Evolutionary conservation across 805 yeast species (phyloP), one percentile per base, ranked within the genome.

Genomic region (Starmerella geochares): DNA sequence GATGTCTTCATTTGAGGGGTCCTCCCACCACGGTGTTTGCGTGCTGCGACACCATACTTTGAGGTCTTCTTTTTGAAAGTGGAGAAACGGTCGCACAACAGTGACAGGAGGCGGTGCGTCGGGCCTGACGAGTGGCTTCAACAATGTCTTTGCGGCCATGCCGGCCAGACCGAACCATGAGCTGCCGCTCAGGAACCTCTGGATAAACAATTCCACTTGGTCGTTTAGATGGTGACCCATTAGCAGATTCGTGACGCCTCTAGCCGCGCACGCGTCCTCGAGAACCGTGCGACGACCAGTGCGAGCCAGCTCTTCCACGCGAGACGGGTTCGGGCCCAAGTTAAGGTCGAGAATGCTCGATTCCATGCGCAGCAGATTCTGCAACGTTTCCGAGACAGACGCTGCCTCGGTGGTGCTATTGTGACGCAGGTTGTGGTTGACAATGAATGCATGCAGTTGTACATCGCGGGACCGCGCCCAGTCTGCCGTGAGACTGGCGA

Each of bases 151-250:
- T 23, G 2, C 75, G 71, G 35, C 25, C 70, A 82, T 79, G 0
- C 86, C 83, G 1, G 71, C 68, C 8, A 82, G 66, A 0, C 94
- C 94, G 62, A 72, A 68, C n/a, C 74, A 48, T 0, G 75, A 65
- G 33, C 77, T 71, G 25, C 73, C 71, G 1, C 63, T 48, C 2
- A 66, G 47, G 46, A 82, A 65, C 31, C 94, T 63, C 60, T 79
- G 71, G 20, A 81, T 53, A 53, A 74, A 79, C 0, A 90, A 81
- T 59, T 85, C 94, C 13, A 80, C 48, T 58, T 82, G 86, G 61
- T 85, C 94, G 58, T 84, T 78, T 42, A 69, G 58, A 56, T 79
- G 84, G 58, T 85, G 94, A 0, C 83, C 94, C 36, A 79, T 65
- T 20, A 79, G 62, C 4, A 84, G 50, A n/a, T 69, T 57, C 0